A percentile compares a stretch with the other conserved stretches of the same genome.
These are phyloP conservation scores for Xylaria polymorpha DNA, from an alignment of 2,329 filamentous ascomycete genomes.

Conservation along the genomic window DNA sequence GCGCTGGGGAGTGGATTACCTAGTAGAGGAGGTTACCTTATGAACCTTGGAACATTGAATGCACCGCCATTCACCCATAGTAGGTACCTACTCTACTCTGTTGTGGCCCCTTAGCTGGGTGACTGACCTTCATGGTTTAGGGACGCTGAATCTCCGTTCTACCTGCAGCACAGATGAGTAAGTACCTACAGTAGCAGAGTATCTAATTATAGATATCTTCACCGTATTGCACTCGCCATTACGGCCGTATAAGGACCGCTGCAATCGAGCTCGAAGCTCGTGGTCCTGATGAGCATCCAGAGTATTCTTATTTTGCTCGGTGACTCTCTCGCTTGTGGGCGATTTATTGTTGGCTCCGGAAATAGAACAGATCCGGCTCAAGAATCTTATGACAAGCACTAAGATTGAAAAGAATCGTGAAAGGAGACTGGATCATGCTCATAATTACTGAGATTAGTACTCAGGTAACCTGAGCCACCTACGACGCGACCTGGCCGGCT, in stretches of 20 bases:
- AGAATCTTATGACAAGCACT: constrained; percentile 1
- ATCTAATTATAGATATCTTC: background rate
- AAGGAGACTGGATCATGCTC: background rate
- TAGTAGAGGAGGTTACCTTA: no score
- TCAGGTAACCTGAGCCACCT: constrained; percentile 2
- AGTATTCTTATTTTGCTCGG: background rate
- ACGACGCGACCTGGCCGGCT: constrained; percentile 1
- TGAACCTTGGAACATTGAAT: no score
- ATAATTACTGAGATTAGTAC: background rate
- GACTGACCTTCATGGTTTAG: background rate
- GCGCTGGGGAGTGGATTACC: no score
- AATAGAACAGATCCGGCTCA: background rate
- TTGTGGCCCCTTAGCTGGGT: no score
- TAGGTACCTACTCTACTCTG: no score
- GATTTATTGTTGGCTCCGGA: background rate
- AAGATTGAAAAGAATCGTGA: constrained; percentile 4
- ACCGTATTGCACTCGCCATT: background rate
- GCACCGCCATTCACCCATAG: no score
- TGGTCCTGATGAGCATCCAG: background rate
- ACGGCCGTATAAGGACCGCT: background rate
- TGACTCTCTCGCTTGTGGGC: background rate
- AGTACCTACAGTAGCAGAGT: background rate
- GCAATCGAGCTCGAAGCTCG: background rate
- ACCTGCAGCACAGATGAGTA: background rate
- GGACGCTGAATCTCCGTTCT: background rate